A percentile compares a stretch with the other conserved stretches of the same genome.
Conservation (phyloP, 1,139 yeast genomes). For the Hansenula sp. region DNA sequence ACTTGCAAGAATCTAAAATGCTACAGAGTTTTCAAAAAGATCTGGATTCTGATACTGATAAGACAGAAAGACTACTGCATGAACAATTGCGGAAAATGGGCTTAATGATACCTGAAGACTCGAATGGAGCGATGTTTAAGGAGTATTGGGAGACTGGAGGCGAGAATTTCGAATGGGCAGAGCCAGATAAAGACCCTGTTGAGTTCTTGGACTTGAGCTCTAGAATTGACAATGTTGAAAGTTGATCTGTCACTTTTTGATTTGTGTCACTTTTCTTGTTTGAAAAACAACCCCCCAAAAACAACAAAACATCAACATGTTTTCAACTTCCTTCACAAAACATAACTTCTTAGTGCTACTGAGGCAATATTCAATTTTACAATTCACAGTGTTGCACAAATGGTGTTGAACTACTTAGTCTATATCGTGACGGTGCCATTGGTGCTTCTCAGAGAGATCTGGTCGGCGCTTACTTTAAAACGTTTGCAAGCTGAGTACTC, state of each 20-base stretch:
- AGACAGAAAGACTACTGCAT: background rate
- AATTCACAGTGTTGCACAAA: no score
- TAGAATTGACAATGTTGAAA: background rate
- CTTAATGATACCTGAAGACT: slow-evolving; percentile 1
- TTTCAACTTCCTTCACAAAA: no score
- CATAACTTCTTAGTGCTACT: no score
- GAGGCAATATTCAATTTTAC: no score
- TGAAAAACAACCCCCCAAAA: no score
- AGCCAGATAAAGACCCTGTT: slow-evolving; percentile 80
- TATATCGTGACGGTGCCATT: no score
- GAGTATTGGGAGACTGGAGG: slow-evolving; percentile 80
- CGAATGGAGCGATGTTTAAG: slow-evolving; percentile 52
- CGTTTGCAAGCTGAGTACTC: no score
- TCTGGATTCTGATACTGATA: background rate
- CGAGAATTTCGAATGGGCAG: slow-evolving; percentile 74
- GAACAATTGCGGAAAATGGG: slow-evolving; percentile 4
- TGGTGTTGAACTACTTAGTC: no score
- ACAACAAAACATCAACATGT: background rate
- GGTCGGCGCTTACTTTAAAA: no score
- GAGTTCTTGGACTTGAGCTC: slow-evolving; percentile 25
- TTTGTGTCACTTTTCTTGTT: background rate
- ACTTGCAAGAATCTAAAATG: background rate
- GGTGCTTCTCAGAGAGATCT: no score
- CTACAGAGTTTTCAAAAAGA: background rate
- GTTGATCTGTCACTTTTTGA: background rate